A percentile compares a stretch with the other conserved stretches of the same genome.
Conservation (phyloP, 768 basidiomycete genomes). For the Suillus hirtellus region DNA sequence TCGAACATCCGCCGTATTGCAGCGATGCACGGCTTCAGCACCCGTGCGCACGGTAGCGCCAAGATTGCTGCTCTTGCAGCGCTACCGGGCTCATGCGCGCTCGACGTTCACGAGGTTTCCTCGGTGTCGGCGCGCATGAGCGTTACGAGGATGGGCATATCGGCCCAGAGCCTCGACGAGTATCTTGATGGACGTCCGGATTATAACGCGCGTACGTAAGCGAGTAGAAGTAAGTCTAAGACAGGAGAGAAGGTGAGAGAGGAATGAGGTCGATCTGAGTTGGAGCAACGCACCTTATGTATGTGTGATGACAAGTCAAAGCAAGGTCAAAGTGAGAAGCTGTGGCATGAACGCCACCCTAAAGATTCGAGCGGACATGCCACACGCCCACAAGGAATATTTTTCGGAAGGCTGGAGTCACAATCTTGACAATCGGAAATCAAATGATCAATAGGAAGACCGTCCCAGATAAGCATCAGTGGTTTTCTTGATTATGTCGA, state of each 20-base stretch:
- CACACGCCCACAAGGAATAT: neutral
- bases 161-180: conserved; percentile 4
- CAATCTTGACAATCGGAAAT: conserved; percentile 4
- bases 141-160: conserved; percentile 4
- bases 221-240: neutral
- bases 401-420: neutral
- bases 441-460: neutral
- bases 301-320: conserved; percentile 10
- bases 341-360: conserved; percentile 10
- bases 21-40: conserved; percentile 10
- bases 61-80: conserved; percentile 12
- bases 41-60: conserved; percentile 10
- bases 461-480: neutral
- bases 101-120: conserved; percentile 12
- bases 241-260: neutral
- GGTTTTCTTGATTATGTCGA: conserved; percentile 6
- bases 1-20: conserved; percentile 9
- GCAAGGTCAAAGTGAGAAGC: conserved; percentile 15
- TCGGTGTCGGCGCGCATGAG: conserved; percentile 15
- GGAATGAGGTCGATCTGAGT: neutral
- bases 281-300: conserved; percentile 8
- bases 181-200: conserved; percentile 2
- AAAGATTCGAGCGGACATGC: conserved; percentile 1
- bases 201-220: neutral
- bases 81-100: conserved; percentile 13